Percentiles rank a stretch among this genome's conserved stretches.
Evolutionary conservation across 140 eudicot genomes (phyloP).

Genomic region (Cichorium intybus): DNA sequence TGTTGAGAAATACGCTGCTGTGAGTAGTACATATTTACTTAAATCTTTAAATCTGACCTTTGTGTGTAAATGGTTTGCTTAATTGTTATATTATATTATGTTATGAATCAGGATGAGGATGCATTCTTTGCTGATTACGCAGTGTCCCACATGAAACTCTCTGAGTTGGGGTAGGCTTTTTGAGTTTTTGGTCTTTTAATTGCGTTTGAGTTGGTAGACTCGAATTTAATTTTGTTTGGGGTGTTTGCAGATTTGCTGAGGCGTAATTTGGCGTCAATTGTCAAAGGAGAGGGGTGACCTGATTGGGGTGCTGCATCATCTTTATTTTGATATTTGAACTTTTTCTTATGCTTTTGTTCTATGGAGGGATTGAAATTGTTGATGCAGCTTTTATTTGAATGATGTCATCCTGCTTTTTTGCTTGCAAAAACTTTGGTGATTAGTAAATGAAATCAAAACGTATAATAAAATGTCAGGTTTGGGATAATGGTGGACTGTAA

Average conservation of each 20-base stretch:
- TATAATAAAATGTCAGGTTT: not conserved
- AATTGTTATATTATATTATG: not conserved
- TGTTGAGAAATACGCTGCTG: slow-evolving; percentile 70
- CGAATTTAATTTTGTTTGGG: not conserved
- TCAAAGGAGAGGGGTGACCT: not conserved
- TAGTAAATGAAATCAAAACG: not conserved
- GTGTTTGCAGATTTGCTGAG: slow-evolving; percentile 28
- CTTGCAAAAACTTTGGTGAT: not conserved
- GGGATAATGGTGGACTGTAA: too few relatives aligned
- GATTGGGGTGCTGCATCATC: slow-evolving; percentile 9
- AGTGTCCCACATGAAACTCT: slow-evolving; percentile 63
- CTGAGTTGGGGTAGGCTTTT: slow-evolving; percentile 60
- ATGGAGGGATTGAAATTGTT: not conserved
- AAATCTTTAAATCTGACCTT: not conserved
- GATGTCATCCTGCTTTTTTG: not conserved
- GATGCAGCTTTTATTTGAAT: not conserved
- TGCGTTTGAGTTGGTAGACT: not conserved
- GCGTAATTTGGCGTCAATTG: slow-evolving; percentile 16
- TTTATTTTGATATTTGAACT: slow-evolving; percentile 2
- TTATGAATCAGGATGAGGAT: slow-evolving; percentile 58
- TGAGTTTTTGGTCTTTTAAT: not conserved
- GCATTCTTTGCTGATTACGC: slow-evolving; percentile 73
- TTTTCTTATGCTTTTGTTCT: slow-evolving; percentile 12
- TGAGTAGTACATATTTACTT: slow-evolving; percentile 20
- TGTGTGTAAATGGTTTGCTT: not conserved